A percentile compares a stretch with the other conserved stretches of the same genome.
Evolutionary conservation across 2,329 filamentous ascomycete species (phyloP).

Genomic region (Magnaporthales sp.): DNA sequence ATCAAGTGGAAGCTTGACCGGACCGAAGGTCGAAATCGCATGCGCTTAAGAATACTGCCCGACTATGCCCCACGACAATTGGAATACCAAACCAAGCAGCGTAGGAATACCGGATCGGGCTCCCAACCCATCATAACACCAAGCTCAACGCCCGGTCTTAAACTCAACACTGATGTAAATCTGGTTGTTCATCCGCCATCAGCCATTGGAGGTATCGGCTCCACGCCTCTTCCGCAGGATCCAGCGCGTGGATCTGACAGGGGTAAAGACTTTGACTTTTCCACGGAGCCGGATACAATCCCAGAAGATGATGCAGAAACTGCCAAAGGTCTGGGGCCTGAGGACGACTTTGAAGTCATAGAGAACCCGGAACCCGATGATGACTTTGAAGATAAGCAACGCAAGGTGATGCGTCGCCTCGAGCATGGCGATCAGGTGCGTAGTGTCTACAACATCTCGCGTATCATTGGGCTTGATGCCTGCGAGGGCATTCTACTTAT

Average conservation of each 20-base stretch:
- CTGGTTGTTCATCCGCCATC: neutral
- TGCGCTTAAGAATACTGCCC: slow-evolving; percentile 80
- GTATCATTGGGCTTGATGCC: slow-evolving; percentile 87
- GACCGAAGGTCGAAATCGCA: slow-evolving; percentile 90
- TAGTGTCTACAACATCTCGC: slow-evolving; percentile 89
- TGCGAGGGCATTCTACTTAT: slow-evolving; percentile 90
- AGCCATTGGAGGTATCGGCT: neutral
- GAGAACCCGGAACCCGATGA: slow-evolving; percentile 76
- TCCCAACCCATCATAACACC: neutral
- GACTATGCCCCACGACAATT: slow-evolving; percentile 56
- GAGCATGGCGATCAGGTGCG: slow-evolving; percentile 88
- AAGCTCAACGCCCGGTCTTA: slow-evolving; percentile 4
- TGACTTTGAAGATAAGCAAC: slow-evolving; percentile 92
- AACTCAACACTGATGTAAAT: slow-evolving; percentile 7
- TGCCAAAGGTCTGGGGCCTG: slow-evolving; percentile 36
- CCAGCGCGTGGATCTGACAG: neutral
- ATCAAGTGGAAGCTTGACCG: slow-evolving; percentile 89
- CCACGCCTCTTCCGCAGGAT: slow-evolving; percentile 1
- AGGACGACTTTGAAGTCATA: slow-evolving; percentile 93
- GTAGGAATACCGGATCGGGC: slow-evolving; percentile 1
- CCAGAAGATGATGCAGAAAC: slow-evolving; percentile 13
- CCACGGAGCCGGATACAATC: slow-evolving; percentile 10
- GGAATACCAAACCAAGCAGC: slow-evolving; percentile 71
- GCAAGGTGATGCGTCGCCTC: slow-evolving; percentile 92
- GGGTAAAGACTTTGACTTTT: slow-evolving; percentile 5